These are phyloP conservation scores for Corrigiola litoralis DNA, from an alignment of 179 eudicot genomes.

Conservation along the genomic window DNA sequence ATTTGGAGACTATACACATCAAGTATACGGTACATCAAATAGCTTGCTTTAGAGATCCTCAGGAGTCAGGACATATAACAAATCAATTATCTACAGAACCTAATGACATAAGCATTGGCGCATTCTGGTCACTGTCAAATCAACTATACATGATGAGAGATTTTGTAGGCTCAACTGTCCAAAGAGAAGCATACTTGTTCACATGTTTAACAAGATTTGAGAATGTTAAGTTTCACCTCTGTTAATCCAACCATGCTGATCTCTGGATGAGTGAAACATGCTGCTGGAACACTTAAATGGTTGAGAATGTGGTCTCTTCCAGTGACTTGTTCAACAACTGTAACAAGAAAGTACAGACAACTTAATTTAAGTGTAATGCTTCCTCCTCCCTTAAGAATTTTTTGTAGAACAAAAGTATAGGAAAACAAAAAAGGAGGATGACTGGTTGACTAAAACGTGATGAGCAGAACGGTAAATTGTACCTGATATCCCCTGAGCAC, in stretches of 20 bases:
- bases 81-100: too few species aligned
- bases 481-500: conserved; percentile 99
- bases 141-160: neutral
- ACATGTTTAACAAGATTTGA: neutral
- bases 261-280: conserved; percentile 99
- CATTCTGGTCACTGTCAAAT: neutral
- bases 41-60: too few species aligned
- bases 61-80: too few species aligned
- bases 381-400: too few species aligned
- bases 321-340: conserved; percentile 93
- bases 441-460: neutral
- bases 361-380: neutral
- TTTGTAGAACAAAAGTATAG: too few species aligned
- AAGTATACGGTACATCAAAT: too few species aligned
- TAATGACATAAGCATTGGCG: too few species aligned
- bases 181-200: too few species aligned
- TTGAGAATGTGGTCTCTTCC: conserved; percentile 93
- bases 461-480: neutral
- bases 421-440: neutral
- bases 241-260: conserved; percentile 99
- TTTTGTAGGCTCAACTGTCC: neutral
- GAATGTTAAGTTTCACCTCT: conserved; percentile 47
- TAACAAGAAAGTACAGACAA: conserved; percentile 13
- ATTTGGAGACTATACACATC: too few species aligned
- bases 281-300: conserved; percentile 94